A percentile compares a stretch with the other conserved stretches of the same genome.
These are phyloP conservation scores for Xerocomellus dryophilus DNA, from an alignment of 768 basidiomycete genomes.

Conservation along the genomic window DNA sequence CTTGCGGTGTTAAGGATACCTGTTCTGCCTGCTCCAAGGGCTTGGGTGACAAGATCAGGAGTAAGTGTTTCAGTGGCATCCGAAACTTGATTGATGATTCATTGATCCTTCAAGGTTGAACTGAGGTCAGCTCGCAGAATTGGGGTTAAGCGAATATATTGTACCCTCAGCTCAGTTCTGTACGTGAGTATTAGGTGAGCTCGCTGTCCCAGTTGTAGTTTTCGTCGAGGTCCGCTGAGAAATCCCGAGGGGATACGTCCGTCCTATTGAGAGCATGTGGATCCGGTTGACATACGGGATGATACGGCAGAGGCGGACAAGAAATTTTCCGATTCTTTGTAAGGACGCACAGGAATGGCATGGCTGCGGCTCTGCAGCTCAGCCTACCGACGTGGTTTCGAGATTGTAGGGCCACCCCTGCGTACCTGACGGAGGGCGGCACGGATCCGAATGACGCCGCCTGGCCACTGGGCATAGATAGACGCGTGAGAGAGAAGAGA, in stretches of 20 bases:
- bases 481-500: too few species aligned
- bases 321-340: neutral
- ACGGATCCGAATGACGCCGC: too few species aligned
- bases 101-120: neutral
- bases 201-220: neutral
- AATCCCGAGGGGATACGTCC: slow-evolving; percentile 20
- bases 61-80: slow-evolving; percentile 5
- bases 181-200: slow-evolving; percentile 4
- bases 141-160: neutral
- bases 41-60: neutral
- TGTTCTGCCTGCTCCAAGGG: neutral
- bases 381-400: too few species aligned
- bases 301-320: neutral
- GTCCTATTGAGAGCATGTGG: neutral
- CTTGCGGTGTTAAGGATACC: slow-evolving; percentile 4
- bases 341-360: neutral
- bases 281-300: neutral
- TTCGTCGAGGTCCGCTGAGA: slow-evolving; percentile 11
- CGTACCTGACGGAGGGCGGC: neutral
- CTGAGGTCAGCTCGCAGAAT: neutral
- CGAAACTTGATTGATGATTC: neutral
- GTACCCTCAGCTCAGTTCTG: neutral
- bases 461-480: too few species aligned
- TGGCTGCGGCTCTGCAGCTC: too few species aligned
- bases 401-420: neutral